These are phyloP conservation scores for Chalaropsis thielavioides DNA, from an alignment of 2,329 filamentous ascomycete genomes.

Conservation along the genomic window DNA sequence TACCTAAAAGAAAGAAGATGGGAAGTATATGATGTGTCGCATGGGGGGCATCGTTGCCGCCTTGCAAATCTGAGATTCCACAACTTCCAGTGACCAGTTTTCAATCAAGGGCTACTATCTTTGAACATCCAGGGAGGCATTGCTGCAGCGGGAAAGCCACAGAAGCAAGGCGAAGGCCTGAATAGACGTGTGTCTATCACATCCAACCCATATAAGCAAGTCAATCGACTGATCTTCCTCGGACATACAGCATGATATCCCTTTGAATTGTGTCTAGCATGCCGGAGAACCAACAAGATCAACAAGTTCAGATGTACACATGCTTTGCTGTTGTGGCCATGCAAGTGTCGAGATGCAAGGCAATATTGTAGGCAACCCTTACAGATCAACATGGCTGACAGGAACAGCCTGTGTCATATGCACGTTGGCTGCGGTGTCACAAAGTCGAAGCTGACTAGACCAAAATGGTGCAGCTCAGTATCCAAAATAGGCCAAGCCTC, in stretches of 20 bases:
- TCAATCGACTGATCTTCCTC: not conserved
- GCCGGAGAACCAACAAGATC: not conserved
- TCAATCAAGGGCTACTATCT: not conserved
- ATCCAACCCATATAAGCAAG: not conserved
- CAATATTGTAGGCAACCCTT: not conserved
- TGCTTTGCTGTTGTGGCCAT: not conserved
- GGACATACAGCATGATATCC: not conserved
- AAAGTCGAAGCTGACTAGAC: not conserved
- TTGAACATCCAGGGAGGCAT: not conserved
- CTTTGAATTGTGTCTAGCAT: not conserved
- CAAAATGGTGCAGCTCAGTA: not conserved
- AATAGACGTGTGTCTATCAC: not conserved
- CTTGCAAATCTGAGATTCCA: not conserved
- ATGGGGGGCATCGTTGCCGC: not conserved
- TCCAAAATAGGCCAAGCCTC: not conserved
- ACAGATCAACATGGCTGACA: conserved; percentile 4
- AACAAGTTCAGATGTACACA: not conserved
- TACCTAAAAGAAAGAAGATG: not conserved
- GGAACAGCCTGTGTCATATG: not conserved
- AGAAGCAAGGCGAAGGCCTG: not conserved
- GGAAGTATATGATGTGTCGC: not conserved
- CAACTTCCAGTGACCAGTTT: not conserved
- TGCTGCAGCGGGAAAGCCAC: not conserved
- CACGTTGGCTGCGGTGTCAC: not conserved
- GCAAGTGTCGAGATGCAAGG: not conserved